Conservation (phyloP, 306 rosid species). For the Vicia villosa region DNA sequence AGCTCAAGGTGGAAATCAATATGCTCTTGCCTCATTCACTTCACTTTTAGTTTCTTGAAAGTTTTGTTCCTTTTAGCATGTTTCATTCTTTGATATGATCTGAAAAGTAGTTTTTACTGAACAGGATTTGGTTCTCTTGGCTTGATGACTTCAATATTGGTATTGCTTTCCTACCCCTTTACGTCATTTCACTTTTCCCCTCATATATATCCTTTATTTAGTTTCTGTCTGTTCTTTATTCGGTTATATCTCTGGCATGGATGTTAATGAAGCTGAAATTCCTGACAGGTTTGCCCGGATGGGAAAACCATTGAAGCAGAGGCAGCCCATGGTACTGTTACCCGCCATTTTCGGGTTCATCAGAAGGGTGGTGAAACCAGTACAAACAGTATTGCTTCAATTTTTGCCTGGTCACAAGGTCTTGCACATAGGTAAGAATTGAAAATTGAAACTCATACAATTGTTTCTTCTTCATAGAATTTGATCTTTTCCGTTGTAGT, state of each 20-base stretch:
- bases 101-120: conserved; percentile 32
- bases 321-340: conserved; percentile 98
- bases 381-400: conserved; percentile 98
- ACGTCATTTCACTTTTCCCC: conserved; percentile 12
- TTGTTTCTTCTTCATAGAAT: background rate
- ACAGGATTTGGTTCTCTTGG: conserved; percentile 63
- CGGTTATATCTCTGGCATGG: conserved; percentile 24
- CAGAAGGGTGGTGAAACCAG: conserved; percentile 98
- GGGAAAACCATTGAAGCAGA: conserved; percentile 98
- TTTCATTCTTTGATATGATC: conserved; percentile 15
- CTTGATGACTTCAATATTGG: conserved; percentile 56
- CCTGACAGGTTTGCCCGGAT: conserved; percentile 83
- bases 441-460: conserved; percentile 11
- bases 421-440: conserved; percentile 78
- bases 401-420: conserved; percentile 96
- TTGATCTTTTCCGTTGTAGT: conserved; percentile 5
- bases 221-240: conserved; percentile 9
- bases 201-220: background rate
- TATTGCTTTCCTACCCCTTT: conserved; percentile 28
- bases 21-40: conserved; percentile 17
- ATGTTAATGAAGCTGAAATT: conserved; percentile 29
- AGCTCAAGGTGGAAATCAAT: conserved; percentile 81
- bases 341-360: conserved; percentile 91
- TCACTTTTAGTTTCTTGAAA: conserved; percentile 24
- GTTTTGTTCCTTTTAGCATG: conserved; percentile 14